These are phyloP conservation scores for Solanum piurae DNA, from an alignment of 257 asterid species.

Conservation along the genomic window DNA sequence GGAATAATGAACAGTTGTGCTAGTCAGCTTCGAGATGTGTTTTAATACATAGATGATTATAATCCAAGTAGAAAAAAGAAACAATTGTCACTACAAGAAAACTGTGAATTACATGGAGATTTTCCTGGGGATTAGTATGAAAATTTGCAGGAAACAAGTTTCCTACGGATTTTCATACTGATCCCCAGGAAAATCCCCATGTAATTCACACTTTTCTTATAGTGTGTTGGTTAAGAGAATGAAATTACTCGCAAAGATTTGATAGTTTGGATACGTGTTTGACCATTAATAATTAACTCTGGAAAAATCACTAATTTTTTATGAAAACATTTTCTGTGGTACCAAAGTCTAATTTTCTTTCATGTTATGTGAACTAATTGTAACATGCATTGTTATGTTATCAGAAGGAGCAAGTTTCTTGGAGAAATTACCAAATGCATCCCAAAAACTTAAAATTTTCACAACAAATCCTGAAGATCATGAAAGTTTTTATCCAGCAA, in stretches of 20 bases:
- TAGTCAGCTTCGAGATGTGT: accelerated
- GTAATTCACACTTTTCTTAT: too few relatives aligned
- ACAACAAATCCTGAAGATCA: background rate
- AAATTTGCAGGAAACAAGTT: too few relatives aligned
- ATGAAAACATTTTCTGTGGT: background rate
- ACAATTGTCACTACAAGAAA: background rate
- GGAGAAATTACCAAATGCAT: background rate
- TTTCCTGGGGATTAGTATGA: too few relatives aligned
- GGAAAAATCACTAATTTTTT: background rate
- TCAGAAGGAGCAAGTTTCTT: background rate
- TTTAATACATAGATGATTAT: background rate
- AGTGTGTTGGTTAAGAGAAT: background rate
- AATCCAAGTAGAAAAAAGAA: background rate
- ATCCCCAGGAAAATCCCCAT: too few relatives aligned
- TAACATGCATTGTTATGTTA: background rate
- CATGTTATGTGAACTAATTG: background rate
- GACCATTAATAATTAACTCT: background rate
- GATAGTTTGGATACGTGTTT: too few relatives aligned
- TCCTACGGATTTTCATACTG: too few relatives aligned
- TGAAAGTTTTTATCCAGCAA: background rate
- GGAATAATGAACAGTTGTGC: too few relatives aligned
- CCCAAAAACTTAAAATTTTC: background rate
- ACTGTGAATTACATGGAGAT: too few relatives aligned
- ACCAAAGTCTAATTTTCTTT: background rate
- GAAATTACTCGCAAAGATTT: background rate